Conservation (phyloP, 2,329 filamentous ascomycete genomes). For the Orbilia oligospora region DNA sequence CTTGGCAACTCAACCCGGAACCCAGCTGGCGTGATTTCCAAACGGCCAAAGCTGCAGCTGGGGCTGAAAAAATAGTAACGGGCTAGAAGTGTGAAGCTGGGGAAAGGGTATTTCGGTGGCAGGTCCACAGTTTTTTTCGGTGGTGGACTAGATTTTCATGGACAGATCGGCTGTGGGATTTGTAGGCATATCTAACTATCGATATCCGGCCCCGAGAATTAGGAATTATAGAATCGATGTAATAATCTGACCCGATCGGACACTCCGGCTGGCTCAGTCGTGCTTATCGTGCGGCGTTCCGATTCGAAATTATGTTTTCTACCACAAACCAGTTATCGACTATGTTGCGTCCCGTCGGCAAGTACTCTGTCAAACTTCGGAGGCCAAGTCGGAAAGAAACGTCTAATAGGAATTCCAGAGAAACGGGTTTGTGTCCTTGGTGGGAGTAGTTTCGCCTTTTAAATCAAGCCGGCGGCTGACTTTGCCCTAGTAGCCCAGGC, state of each 20-base stretch:
- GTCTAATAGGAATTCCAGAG: constrained; percentile 32
- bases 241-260: constrained; percentile 43
- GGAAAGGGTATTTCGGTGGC: constrained; percentile 22
- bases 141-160: constrained; percentile 39
- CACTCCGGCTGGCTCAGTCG: constrained; percentile 25
- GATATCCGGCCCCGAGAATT: constrained; percentile 2
- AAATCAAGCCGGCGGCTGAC: constrained; percentile 58
- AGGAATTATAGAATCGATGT: constrained; percentile 29
- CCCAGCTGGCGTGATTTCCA: constrained; percentile 56
- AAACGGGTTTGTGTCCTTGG: constrained; percentile 42
- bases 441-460: constrained; percentile 57
- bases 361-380: constrained; percentile 29
- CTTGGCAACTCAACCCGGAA: constrained; percentile 59
- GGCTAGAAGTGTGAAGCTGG: constrained; percentile 10
- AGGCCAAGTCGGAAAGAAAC: constrained; percentile 43
- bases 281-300: constrained; percentile 23
- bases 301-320: constrained; percentile 21
- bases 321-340: constrained; percentile 13
- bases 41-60: constrained; percentile 61
- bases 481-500: constrained; percentile 39
- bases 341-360: constrained; percentile 7
- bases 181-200: constrained; percentile 34
- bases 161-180: constrained; percentile 41
- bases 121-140: constrained; percentile 39
- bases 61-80: constrained; percentile 55